A percentile compares a stretch with the other conserved stretches of the same genome.
Evolutionary conservation across 225 moss, liverwort and hornwort species (phyloP).

Genomic region (Takakia lepidozioides): DNA sequence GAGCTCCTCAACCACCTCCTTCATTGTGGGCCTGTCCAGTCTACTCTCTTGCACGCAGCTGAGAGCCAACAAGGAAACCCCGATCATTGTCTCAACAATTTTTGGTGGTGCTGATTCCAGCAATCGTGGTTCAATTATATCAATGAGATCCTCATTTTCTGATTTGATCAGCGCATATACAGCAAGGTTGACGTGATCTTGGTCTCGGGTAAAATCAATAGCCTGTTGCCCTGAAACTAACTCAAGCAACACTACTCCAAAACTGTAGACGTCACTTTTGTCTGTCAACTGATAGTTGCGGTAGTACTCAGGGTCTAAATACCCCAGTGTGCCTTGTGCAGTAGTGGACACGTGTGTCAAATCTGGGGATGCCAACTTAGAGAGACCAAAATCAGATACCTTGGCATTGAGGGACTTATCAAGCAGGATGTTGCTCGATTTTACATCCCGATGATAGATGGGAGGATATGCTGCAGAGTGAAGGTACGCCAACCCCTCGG

Average conservation of each 20-base stretch:
- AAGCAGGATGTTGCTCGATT: slow-evolving; percentile 6
- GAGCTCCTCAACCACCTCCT: slow-evolving; percentile 4
- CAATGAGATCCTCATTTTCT: background rate
- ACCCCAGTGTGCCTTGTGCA: slow-evolving; percentile 1
- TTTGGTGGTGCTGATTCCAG: background rate
- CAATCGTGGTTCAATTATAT: background rate
- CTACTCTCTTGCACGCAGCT: background rate
- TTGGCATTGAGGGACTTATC: background rate
- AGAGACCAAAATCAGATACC: slow-evolving; percentile 4
- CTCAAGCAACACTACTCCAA: slow-evolving; percentile 4
- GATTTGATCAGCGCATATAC: background rate
- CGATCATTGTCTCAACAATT: background rate
- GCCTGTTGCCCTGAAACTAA: background rate
- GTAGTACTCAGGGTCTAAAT: slow-evolving; percentile 4
- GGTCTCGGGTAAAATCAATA: background rate
- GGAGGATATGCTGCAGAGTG: background rate
- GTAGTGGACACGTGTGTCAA: background rate
- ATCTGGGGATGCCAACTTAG: background rate
- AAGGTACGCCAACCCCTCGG: background rate
- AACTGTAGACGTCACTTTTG: slow-evolving; percentile 7
- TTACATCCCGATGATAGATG: slow-evolving; percentile 3
- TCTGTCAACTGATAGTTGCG: background rate
- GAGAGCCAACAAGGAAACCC: background rate
- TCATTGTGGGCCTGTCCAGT: slow-evolving; percentile 1
- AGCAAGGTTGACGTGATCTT: background rate